Evolutionary conservation across 441 rosid genomes (phyloP).

Genomic region (Populus trichocarpa): DNA sequence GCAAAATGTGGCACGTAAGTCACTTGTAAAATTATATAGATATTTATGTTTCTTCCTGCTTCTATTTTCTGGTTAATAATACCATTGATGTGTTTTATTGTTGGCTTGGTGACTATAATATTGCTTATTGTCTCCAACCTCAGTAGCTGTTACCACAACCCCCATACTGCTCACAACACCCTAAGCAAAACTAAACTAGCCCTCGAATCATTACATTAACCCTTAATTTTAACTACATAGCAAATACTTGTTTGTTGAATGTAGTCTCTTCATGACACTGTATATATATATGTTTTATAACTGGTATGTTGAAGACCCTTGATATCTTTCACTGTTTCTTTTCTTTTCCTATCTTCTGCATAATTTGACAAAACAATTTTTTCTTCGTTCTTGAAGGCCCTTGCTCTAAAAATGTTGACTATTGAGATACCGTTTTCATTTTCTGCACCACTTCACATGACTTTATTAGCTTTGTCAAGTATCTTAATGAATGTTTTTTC

Average conservation of each 20-base stretch:
- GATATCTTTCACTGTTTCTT: neutral
- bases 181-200: neutral
- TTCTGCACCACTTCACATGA: neutral
- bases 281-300: neutral
- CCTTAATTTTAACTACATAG: neutral
- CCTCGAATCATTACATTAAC: neutral
- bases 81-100: neutral
- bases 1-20: slow-evolving; percentile 84
- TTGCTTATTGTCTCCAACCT: neutral
- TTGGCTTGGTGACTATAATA: neutral
- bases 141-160: neutral
- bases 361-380: neutral
- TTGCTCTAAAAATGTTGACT: neutral
- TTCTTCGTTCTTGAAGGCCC: neutral
- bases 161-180: neutral
- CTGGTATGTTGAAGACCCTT: neutral
- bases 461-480: neutral
- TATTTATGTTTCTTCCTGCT: slow-evolving; percentile 8
- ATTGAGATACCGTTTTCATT: neutral
- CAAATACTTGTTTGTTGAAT: neutral
- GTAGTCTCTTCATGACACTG: neutral
- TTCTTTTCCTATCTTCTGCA: neutral
- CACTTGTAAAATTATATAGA: slow-evolving; percentile 11
- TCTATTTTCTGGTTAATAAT: neutral
- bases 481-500: slow-evolving; percentile 4